Evolutionary conservation across 108 stramenopile genomes (phyloP).

Genomic region (Cafeteria roenbergensis): DNA sequence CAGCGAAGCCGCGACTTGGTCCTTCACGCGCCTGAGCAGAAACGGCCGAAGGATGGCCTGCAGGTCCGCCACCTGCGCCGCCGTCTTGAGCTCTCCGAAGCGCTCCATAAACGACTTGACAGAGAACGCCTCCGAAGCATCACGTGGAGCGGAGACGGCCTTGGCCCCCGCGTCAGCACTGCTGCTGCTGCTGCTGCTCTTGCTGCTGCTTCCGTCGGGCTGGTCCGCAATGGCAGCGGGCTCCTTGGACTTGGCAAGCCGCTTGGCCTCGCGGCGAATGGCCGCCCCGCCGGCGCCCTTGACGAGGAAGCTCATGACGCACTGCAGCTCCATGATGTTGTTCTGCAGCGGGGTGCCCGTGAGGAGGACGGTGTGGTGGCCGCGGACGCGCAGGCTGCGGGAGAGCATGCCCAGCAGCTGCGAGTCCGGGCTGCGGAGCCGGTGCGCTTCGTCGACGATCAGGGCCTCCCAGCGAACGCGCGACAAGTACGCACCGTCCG

Average conservation of each 20-base stretch:
- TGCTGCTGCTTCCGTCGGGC: too few species aligned
- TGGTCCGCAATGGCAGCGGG: too few species aligned
- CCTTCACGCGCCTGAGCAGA: slow-evolving; percentile 84
- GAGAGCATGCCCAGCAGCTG: slow-evolving; percentile 84
- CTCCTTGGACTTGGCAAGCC: too few species aligned
- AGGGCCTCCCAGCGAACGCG: slow-evolving; percentile 46
- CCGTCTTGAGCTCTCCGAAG: slow-evolving; percentile 77
- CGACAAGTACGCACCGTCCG: slow-evolving; percentile 63
- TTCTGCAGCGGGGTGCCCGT: slow-evolving; percentile 89
- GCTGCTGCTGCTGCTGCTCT: too few species aligned
- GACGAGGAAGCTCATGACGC: slow-evolving; percentile 71
- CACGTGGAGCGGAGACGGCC: too few species aligned
- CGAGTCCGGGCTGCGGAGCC: slow-evolving; percentile 73
- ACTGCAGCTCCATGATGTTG: slow-evolving; percentile 69
- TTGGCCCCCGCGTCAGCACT: too few species aligned
- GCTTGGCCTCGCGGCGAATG: too few species aligned
- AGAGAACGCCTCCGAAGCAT: too few species aligned
- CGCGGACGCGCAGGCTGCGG: too few species aligned
- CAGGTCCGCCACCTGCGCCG: slow-evolving; percentile 73
- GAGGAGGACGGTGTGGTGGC: too few species aligned
- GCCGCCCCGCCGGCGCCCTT: too few species aligned
- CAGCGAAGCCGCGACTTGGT: slow-evolving; percentile 95
- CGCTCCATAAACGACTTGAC: slow-evolving; percentile 67
- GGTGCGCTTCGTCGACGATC: slow-evolving; percentile 43
- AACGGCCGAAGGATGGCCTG: slow-evolving; percentile 79